phyloP scores from a whole-genome alignment of 148 eudicot species.

The Beta vulgaris region DNA sequence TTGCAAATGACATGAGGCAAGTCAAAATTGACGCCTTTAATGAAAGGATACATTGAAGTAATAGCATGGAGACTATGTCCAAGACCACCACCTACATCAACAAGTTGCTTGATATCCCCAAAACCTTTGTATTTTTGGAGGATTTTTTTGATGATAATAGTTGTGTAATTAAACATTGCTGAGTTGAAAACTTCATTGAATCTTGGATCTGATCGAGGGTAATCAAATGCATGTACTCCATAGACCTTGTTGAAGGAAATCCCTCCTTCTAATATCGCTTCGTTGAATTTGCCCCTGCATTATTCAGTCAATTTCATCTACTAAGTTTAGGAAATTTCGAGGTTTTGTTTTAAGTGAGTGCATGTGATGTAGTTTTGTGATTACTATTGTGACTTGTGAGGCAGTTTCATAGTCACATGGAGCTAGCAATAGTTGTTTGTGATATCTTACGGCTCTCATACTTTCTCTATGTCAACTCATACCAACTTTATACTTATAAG shows the following conservation, averaged over 20 bases:
- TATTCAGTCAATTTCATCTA: too few relatives aligned
- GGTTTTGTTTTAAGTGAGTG: too few relatives aligned
- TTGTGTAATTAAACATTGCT: constrained; percentile 37
- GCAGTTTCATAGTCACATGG: too few relatives aligned
- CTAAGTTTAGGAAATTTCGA: too few relatives aligned
- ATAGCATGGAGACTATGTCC: constrained; percentile 36
- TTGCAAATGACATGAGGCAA: constrained; percentile 32
- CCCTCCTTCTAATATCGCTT: constrained; percentile 43
- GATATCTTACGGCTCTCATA: too few relatives aligned
- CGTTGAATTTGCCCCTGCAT: constrained; percentile 37
- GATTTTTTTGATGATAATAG: constrained; percentile 28
- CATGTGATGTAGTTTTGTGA: too few relatives aligned
- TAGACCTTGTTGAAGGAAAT: constrained; percentile 40
- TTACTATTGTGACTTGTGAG: too few relatives aligned
- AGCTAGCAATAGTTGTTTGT: too few relatives aligned
- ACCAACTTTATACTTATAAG: too few relatives aligned
- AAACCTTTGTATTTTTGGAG: constrained; percentile 40
- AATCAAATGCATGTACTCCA: constrained; percentile 41
- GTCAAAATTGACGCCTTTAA: constrained; percentile 41
- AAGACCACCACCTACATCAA: constrained; percentile 51
- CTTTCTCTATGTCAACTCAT: too few relatives aligned
- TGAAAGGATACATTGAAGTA: constrained; percentile 29
- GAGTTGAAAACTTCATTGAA: constrained; percentile 46
- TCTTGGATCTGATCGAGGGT: constrained; percentile 26
- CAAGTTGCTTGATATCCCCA: constrained; percentile 27